Percentiles rank a stretch among this genome's conserved stretches.
Conservation (phyloP, 1,284 basidiomycete species). For the Fomitopsis pinicola region DNA sequence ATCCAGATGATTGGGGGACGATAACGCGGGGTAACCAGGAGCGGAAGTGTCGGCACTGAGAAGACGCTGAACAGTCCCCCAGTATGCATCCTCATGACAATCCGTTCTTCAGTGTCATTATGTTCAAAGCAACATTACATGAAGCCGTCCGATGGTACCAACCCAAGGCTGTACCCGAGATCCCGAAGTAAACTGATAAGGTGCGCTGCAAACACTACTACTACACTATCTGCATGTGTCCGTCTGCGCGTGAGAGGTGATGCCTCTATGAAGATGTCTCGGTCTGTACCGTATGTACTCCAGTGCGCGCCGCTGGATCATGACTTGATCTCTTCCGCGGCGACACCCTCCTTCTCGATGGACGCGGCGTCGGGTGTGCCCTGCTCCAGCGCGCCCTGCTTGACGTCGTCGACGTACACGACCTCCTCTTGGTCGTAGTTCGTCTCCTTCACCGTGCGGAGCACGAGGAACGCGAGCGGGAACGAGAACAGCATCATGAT, state of each 20-base stretch:
- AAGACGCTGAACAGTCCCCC: too few species aligned
- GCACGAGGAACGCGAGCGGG: conserved; percentile 32
- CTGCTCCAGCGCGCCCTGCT: conserved; percentile 18
- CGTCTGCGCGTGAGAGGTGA: neutral
- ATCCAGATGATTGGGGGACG: too few species aligned
- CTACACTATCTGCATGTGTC: neutral
- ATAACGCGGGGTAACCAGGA: too few species aligned
- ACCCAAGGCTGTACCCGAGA: neutral
- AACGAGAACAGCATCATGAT: conserved; percentile 32
- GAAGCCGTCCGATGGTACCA: neutral
- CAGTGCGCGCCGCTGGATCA: neutral
- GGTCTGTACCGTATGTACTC: neutral
- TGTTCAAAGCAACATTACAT: neutral
- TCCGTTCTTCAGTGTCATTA: neutral
- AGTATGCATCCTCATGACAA: neutral
- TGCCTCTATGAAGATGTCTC: neutral
- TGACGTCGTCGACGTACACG: conserved; percentile 29
- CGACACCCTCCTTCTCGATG: conserved; percentile 7
- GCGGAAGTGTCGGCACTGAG: too few species aligned
- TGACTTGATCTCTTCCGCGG: conserved; percentile 1
- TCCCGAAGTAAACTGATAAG: neutral
- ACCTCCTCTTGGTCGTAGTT: conserved; percentile 33
- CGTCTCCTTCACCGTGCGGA: conserved; percentile 35
- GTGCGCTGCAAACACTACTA: neutral
- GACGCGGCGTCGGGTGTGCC: conserved; percentile 7